These are phyloP conservation scores for Solanum rostratum DNA, from an alignment of 257 asterid species.

Conservation along the genomic window DNA sequence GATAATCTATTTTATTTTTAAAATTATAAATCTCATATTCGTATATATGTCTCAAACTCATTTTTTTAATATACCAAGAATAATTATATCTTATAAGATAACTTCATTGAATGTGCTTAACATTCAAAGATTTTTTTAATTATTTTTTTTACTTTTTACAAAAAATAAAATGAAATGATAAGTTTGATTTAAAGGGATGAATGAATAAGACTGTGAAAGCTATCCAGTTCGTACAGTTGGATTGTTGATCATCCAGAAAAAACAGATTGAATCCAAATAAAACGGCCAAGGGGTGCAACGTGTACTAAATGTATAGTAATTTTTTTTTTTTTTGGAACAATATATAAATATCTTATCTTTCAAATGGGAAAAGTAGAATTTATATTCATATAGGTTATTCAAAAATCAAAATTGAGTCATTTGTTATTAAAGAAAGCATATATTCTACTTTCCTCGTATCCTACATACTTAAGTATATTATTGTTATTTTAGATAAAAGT, in stretches of 20 bases:
- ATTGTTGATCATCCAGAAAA: neutral
- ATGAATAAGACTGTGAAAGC: neutral
- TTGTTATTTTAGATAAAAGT: too few species aligned
- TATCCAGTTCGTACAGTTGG: neutral
- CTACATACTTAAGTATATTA: too few species aligned
- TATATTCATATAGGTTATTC: neutral
- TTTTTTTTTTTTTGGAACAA: neutral
- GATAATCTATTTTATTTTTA: neutral
- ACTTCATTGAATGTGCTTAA: neutral
- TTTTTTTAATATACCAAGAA: too few species aligned
- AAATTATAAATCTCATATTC: neutral
- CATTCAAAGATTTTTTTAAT: neutral
- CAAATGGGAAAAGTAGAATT: neutral
- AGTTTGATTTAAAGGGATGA: neutral
- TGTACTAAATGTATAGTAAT: neutral
- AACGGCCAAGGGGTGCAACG: neutral
- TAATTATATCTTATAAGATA: neutral
- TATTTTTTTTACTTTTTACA: neutral
- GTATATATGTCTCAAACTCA: too few species aligned
- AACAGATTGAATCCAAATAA: neutral
- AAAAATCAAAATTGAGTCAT: neutral
- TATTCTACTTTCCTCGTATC: too few species aligned
- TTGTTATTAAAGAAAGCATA: too few species aligned
- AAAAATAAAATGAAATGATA: neutral
- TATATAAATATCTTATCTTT: neutral